These are phyloP conservation scores for Pseudoscleropodium purum DNA, from an alignment of 225 moss, liverwort and hornwort genomes.

Conservation along the genomic window DNA sequence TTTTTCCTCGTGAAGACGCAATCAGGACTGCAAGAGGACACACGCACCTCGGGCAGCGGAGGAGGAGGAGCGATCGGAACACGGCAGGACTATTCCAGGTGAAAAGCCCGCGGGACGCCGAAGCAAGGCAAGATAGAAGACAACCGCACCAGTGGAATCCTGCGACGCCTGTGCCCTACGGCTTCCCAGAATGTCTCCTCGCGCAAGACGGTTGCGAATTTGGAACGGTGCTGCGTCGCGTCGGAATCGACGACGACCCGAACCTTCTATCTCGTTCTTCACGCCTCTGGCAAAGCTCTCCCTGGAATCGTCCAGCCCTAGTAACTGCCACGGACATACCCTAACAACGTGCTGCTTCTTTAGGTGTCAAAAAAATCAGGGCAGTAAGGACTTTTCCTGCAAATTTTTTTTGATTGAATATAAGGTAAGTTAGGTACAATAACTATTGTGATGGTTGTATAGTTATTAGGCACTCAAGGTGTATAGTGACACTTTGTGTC, in stretches of 20 bases:
- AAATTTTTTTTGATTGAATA: neutral
- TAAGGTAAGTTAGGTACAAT: too few relatives aligned
- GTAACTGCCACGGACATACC: neutral
- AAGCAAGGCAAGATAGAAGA: conserved; percentile 11
- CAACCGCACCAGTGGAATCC: conserved; percentile 31
- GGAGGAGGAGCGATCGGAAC: neutral
- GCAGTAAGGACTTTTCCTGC: neutral
- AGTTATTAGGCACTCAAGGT: too few relatives aligned
- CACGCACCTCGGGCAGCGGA: neutral
- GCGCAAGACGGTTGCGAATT: neutral
- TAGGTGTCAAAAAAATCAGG: neutral
- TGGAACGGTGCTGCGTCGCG: conserved; percentile 7
- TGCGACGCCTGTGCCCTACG: neutral
- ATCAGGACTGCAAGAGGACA: neutral
- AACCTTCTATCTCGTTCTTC: neutral
- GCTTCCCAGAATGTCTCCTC: neutral
- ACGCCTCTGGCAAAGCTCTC: neutral
- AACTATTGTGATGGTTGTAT: too few relatives aligned
- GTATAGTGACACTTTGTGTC: too few relatives aligned
- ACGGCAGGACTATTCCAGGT: conserved; percentile 32
- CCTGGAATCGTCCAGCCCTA: neutral
- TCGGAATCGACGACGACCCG: neutral
- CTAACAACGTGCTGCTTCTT: neutral
- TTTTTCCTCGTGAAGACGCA: neutral
- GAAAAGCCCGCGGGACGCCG: conserved; percentile 5